These are phyloP conservation scores for Sphaceloma murrayae DNA, from an alignment of 2,329 filamentous ascomycete species.

Conservation along the genomic window DNA sequence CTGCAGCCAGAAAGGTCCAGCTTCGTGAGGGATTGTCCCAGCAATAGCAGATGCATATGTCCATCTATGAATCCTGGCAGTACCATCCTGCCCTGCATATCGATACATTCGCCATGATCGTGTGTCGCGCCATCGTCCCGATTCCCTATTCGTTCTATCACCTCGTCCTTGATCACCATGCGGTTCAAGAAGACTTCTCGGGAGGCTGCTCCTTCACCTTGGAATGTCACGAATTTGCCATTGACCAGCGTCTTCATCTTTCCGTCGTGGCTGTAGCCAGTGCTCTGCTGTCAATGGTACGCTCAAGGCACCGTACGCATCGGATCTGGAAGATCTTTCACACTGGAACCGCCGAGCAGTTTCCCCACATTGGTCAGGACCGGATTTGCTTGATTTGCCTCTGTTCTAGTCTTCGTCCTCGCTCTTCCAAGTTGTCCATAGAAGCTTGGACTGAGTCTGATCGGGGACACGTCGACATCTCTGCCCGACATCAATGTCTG, in stretches of 20 bases:
- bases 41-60: slow-evolving; percentile 48
- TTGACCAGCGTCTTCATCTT: slow-evolving; percentile 16
- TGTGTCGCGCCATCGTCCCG: slow-evolving; percentile 25
- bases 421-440: too few species aligned
- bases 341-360: too few species aligned
- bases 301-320: too few species aligned
- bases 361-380: too few species aligned
- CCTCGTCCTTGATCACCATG: slow-evolving; percentile 35
- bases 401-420: too few species aligned
- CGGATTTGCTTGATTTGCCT: too few species aligned
- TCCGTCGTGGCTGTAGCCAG: too few species aligned
- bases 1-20: slow-evolving; percentile 40
- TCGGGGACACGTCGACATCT: too few species aligned
- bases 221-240: slow-evolving; percentile 17
- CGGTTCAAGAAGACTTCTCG: slow-evolving; percentile 25
- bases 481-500: too few species aligned
- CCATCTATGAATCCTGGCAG: slow-evolving; percentile 50
- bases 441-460: too few species aligned
- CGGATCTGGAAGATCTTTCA: too few species aligned
- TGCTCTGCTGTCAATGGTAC: too few species aligned
- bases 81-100: slow-evolving; percentile 34
- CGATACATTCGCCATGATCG: slow-evolving; percentile 21
- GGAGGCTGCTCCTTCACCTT: slow-evolving; percentile 1
- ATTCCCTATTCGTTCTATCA: slow-evolving; percentile 35
- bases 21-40: slow-evolving; percentile 47